Base-by-base conservation (phyloP, 2,329 filamentous ascomycete genomes). In the Claviceps fusiformis region DNA sequence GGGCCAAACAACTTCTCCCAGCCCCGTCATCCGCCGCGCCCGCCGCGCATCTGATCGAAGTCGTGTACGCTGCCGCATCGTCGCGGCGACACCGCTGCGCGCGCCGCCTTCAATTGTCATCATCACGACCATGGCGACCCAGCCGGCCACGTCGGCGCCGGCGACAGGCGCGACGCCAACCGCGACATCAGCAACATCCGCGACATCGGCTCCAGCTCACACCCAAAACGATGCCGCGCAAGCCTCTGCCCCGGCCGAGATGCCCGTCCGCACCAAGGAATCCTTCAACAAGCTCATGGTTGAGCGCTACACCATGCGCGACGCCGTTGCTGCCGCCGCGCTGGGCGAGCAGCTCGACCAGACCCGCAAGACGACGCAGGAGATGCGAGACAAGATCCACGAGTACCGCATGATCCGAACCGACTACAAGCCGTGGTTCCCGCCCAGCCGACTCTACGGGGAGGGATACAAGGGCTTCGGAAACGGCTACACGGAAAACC, bases 391-490 rank as follows among this genome's bases (percentile, higher is more conserved):
- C 52, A 85, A 86, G 70, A 78, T 83, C 57, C 79, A 85, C 57
- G 84, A 89, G 65, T 89, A 92, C 74, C 76, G 81, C 56, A 70
- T 76, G 51, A 66, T 89, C 49, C 74, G 78, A 58, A 73, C 68
- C 59, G 75, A 80, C 9, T 80, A 77, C 62, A 76, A 79, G 57
- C 71, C 70, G 50, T 79, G 71, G 66, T 83, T 81, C 56, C 76
- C 79, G 3, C 73, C 80, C 1, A 75, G 72, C 61, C 77, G 73
- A 61, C 75, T 83, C 58, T 89, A 76, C 71, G 86, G 76, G 70
- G 81, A 76, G 62, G 93, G 93, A 54, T 98, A 95, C 68, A 83
- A 81, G 65, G 92, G 91, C 48, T 95, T 86, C 65, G 92, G 88
- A 60, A 97, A 97, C 73, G 86, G 87, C 58, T 77, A 82, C 63